A percentile compares a stretch with the other conserved stretches of the same genome.
These are phyloP conservation scores for Apiotrichum laibachii DNA, from an alignment of 1,284 basidiomycete genomes.

Conservation along the genomic window DNA sequence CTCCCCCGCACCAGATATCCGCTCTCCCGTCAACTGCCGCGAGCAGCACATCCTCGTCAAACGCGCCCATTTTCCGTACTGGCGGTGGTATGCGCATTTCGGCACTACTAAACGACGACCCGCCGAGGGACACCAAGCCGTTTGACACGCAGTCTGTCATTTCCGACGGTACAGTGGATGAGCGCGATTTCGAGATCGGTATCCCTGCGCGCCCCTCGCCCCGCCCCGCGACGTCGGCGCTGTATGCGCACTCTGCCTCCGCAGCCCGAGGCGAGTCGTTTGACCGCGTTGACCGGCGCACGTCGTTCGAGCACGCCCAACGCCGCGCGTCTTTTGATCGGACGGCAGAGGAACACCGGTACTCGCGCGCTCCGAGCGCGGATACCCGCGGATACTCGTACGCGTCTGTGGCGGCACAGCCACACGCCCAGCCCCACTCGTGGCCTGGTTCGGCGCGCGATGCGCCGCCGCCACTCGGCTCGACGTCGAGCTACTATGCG, in stretches of 20 bases:
- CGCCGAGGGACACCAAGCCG: conserved; percentile 18
- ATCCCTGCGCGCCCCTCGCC: conserved; percentile 14
- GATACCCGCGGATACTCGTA: conserved; percentile 11
- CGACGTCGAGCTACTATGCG: conserved; percentile 3
- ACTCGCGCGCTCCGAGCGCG: conserved; percentile 1
- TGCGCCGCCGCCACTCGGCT: neutral
- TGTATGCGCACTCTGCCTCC: neutral
- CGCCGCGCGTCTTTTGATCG: conserved; percentile 7
- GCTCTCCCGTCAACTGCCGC: conserved; percentile 5
- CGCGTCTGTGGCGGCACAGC: conserved; percentile 14
- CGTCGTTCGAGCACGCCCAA: conserved; percentile 6
- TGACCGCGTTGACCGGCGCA: conserved; percentile 13
- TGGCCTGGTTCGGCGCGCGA: neutral
- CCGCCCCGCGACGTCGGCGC: neutral
- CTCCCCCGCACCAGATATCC: conserved; percentile 11
- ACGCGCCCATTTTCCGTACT: conserved; percentile 21
- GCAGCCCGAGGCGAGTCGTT: conserved; percentile 2
- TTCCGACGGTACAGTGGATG: conserved; percentile 45
- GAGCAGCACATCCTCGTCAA: neutral
- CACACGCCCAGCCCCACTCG: neutral
- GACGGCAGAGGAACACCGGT: conserved; percentile 6
- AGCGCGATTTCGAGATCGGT: conserved; percentile 30
- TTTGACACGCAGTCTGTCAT: conserved; percentile 35
- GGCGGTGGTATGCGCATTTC: conserved; percentile 44
- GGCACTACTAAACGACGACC: conserved; percentile 43